Evolutionary conservation across 1,284 basidiomycete genomes (phyloP).

Genomic region (Moniliella sp.): DNA sequence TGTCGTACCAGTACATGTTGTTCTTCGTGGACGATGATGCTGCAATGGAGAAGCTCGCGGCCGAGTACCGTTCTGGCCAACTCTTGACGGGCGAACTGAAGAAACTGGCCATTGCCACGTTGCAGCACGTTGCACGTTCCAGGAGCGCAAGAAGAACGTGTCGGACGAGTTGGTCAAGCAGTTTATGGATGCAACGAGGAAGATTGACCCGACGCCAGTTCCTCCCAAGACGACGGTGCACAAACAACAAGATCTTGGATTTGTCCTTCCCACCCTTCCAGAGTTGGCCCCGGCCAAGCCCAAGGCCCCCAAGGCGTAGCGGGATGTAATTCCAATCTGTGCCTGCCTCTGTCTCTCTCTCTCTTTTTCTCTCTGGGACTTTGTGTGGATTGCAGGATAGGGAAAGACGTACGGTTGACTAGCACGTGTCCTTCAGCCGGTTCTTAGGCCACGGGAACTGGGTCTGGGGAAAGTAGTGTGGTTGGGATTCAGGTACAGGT

Average conservation of each 20-base stretch:
- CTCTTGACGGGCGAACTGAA: conserved; percentile 82
- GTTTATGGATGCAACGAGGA: conserved; percentile 66
- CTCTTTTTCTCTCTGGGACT: no score
- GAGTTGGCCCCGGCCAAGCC: no score
- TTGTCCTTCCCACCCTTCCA: background rate
- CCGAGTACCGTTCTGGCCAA: conserved; percentile 72
- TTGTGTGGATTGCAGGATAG: no score
- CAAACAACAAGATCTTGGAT: conserved; percentile 1
- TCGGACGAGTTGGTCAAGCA: background rate
- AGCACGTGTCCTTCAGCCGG: no score
- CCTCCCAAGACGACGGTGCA: conserved; percentile 11
- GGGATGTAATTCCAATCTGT: no score
- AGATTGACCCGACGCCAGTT: conserved; percentile 40
- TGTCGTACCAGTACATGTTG: conserved; percentile 81
- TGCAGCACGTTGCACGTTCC: conserved; percentile 81
- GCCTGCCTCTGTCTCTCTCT: no score
- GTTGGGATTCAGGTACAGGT: conserved; percentile 28
- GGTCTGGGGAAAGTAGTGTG: no score
- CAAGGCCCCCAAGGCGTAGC: no score
- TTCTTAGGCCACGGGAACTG: conserved; percentile 6
- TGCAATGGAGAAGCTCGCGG: conserved; percentile 53
- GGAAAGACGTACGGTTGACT: no score
- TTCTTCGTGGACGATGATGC: conserved; percentile 92
- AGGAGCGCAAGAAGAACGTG: conserved; percentile 43
- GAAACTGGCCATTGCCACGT: conserved; percentile 57